These are phyloP conservation scores for Picochlorum sp. DNA, from an alignment of 139 green algal species.

Conservation along the genomic window DNA sequence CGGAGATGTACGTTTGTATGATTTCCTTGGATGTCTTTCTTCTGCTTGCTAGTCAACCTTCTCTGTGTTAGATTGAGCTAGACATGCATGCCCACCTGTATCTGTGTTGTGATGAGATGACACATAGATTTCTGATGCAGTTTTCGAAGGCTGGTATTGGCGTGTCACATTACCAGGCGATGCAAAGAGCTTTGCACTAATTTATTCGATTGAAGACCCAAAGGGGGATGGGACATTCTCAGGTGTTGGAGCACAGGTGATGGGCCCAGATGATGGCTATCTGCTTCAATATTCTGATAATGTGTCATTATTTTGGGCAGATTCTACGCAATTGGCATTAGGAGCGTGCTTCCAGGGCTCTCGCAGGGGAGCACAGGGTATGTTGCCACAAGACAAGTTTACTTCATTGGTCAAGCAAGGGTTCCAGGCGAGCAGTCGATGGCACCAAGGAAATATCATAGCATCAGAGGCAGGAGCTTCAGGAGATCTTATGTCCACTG, in stretches of 20 bases:
- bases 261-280: slow-evolving; percentile 88
- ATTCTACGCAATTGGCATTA: slow-evolving; percentile 46
- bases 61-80: no score
- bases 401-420: slow-evolving; percentile 46
- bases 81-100: not conserved
- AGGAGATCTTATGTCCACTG: slow-evolving; percentile 40
- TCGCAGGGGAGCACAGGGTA: not conserved
- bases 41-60: no score
- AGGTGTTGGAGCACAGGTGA: slow-evolving; percentile 73
- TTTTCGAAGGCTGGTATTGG: slow-evolving; percentile 98
- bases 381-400: slow-evolving; percentile 27
- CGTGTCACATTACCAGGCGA: slow-evolving; percentile 71
- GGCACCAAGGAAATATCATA: slow-evolving; percentile 57
- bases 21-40: not conserved
- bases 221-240: slow-evolving; percentile 21
- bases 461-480: slow-evolving; percentile 37
- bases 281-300: slow-evolving; percentile 72
- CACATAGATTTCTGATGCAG: not conserved
- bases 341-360: slow-evolving; percentile 46
- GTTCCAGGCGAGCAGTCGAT: slow-evolving; percentile 59
- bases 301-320: slow-evolving; percentile 70
- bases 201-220: slow-evolving; percentile 91
- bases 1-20: slow-evolving; percentile 8
- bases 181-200: slow-evolving; percentile 85
- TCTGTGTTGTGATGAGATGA: not conserved